Conservation (phyloP, 2,329 filamentous ascomycete genomes). For the Parastagonospora nodorum region DNA sequence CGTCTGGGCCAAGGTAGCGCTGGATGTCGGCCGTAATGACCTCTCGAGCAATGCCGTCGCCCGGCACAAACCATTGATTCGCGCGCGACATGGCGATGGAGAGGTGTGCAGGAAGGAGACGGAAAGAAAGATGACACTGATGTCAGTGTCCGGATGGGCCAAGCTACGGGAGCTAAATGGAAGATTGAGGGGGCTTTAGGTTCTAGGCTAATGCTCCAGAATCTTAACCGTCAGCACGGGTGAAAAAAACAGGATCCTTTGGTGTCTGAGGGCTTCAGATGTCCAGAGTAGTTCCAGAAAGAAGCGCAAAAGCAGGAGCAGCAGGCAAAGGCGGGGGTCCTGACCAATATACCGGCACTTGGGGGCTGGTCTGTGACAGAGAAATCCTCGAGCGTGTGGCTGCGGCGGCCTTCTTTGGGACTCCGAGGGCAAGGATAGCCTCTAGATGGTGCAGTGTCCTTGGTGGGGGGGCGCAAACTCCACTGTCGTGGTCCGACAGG, state of each 20-base stretch:
- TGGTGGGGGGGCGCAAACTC: slow-evolving; percentile 11
- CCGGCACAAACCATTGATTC: slow-evolving; percentile 57
- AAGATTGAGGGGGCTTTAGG: slow-evolving; percentile 37
- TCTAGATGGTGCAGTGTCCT: slow-evolving; percentile 19
- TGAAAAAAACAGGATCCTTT: slow-evolving; percentile 30
- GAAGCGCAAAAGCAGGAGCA: slow-evolving; percentile 27
- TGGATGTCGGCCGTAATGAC: slow-evolving; percentile 60
- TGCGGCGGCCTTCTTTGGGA: slow-evolving; percentile 37
- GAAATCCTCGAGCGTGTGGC: slow-evolving; percentile 39
- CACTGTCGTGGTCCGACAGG: slow-evolving; percentile 24
- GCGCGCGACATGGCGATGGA: slow-evolving; percentile 38
- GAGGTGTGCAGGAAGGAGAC: slow-evolving; percentile 22
- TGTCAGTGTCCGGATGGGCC: slow-evolving; percentile 42
- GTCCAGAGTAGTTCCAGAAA: slow-evolving; percentile 35
- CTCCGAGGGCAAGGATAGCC: slow-evolving; percentile 20
- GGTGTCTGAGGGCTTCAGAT: slow-evolving; percentile 26
- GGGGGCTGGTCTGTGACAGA: slow-evolving; percentile 30
- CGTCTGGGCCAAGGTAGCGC: slow-evolving; percentile 57
- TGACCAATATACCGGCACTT: slow-evolving; percentile 47
- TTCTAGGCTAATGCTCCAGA: slow-evolving; percentile 33
- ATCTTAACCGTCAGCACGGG: slow-evolving; percentile 26
- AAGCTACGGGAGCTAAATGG: slow-evolving; percentile 40
- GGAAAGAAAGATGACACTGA: slow-evolving; percentile 44
- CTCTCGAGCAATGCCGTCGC: slow-evolving; percentile 57
- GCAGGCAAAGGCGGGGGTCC: slow-evolving; percentile 38